Evolutionary conservation across 2,329 filamentous ascomycete species (phyloP), one percentile per base, ranked within the genome.

Genomic region (Exophiala oligosperma): DNA sequence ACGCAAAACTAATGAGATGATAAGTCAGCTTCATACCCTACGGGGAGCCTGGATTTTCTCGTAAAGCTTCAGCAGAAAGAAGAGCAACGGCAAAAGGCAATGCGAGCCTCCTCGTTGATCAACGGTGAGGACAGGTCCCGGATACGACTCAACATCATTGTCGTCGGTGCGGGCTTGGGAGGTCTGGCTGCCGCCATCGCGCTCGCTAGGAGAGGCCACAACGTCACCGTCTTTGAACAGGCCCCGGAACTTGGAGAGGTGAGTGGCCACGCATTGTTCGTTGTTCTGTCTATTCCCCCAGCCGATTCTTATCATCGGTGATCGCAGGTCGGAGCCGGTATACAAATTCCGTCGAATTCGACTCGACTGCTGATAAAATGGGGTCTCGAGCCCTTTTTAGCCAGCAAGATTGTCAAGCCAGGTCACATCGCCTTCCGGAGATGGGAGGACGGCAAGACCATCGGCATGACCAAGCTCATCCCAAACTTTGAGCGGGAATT

Each of bases 61-160:
- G 17, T 47, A 28, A 62, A 60, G 49, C 32, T 62, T 46, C 54
- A 59, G 38, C 57, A 54, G 28, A 38, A 60, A 52, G 60, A 62
- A 44, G 49, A 57, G 35, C 44, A 53, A 38, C 56, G 56, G 24
- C 40, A 54, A 29, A 52, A 56, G 40, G 53, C 56, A 32, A 59
- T 59, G 56, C 29, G 35, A 32, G 47, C 53, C 21, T 52, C 56
- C 21, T 35, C 43, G 14, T 40, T 52, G 14, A 24, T 50, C 23
- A 54, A 54, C 21, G 28, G 21, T 8, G 57, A 60, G 4, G 29
- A 56, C 5, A 24, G 41, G 11, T 62, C 60, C 5, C 26, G 35
- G 24, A 26, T 62, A 4, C 56, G 48, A 43, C 43, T 65, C 90
- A 24, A 68, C 9, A 65, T 70, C 23, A 64, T 70, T 29, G 61